A percentile compares a stretch with the other conserved stretches of the same genome.
Evolutionary conservation across 805 yeast species (phyloP).

Genomic region (Dipodascus albidus): DNA sequence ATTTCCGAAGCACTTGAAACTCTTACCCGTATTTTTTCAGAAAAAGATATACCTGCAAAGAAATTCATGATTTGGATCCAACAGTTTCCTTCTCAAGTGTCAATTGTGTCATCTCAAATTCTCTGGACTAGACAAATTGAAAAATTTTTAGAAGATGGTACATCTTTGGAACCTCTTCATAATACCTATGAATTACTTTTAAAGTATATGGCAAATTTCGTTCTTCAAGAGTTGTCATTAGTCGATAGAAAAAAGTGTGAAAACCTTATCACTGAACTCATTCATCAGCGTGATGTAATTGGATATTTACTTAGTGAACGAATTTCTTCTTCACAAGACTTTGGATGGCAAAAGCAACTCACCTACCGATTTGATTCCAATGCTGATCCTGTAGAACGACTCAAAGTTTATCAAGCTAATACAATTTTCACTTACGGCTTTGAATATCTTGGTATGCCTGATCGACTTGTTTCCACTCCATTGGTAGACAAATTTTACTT

Average conservation of each 20-base stretch:
- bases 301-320: slow-evolving; percentile 16
- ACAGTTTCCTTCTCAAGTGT: slow-evolving; percentile 43
- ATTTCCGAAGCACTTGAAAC: slow-evolving; percentile 25
- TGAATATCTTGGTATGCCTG: slow-evolving; percentile 71
- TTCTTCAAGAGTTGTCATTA: slow-evolving; percentile 20
- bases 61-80: slow-evolving; percentile 28
- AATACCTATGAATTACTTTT: slow-evolving; percentile 13
- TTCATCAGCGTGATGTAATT: slow-evolving; percentile 47
- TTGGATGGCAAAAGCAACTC: slow-evolving; percentile 43
- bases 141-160: background rate
- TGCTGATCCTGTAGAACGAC: slow-evolving; percentile 23
- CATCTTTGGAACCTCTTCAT: slow-evolving; percentile 1
- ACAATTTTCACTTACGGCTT: slow-evolving; percentile 53
- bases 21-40: slow-evolving; percentile 12
- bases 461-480: slow-evolving; percentile 67
- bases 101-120: slow-evolving; percentile 44
- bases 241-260: slow-evolving; percentile 39
- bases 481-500: slow-evolving; percentile 51
- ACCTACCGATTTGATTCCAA: slow-evolving; percentile 31
- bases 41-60: slow-evolving; percentile 6
- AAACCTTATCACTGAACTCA: slow-evolving; percentile 51
- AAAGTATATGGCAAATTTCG: slow-evolving; percentile 23
- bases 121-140: slow-evolving; percentile 27
- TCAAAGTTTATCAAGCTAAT: slow-evolving; percentile 43
- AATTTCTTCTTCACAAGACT: slow-evolving; percentile 14